phyloP scores from a whole-genome alignment of 768 basidiomycete species.

The Mycena maculata region DNA sequence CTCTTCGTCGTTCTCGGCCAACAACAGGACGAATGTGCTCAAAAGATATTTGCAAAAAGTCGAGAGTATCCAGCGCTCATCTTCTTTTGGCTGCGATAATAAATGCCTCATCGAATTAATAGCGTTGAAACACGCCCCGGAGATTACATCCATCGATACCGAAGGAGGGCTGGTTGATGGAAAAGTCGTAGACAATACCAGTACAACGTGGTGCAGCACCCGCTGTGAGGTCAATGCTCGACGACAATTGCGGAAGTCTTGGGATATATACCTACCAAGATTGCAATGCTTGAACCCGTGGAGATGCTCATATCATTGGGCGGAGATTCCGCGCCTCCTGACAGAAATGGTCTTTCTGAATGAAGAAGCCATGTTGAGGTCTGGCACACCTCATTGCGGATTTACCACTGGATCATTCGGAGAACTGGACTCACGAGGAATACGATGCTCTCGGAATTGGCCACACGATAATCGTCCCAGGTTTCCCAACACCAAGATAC shows the following conservation, averaged over 20 bases:
- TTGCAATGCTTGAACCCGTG: conserved; percentile 36
- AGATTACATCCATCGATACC: conserved; percentile 39
- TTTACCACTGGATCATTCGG: not conserved
- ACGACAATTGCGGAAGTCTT: not conserved
- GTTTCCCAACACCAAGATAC: conserved; percentile 74
- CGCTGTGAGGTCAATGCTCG: conserved; percentile 35
- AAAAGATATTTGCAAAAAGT: conserved; percentile 44
- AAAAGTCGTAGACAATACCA: conserved; percentile 17
- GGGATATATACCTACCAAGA: conserved; percentile 38
- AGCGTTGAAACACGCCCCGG: conserved; percentile 35
- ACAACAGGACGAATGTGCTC: conserved; percentile 42
- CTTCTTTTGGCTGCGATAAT: not conserved
- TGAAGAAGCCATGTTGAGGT: conserved; percentile 66
- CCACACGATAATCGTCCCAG: conserved; percentile 67
- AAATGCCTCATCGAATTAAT: conserved; percentile 20
- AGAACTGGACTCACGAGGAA: conserved; percentile 54
- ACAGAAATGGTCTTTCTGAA: conserved; percentile 38
- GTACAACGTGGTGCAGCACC: conserved; percentile 40
- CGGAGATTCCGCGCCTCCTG: not conserved
- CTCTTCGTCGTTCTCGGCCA: conserved; percentile 35
- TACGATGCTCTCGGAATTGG: conserved; percentile 61
- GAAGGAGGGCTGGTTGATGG: conserved; percentile 26
- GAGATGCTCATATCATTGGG: conserved; percentile 14
- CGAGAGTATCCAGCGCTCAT: conserved; percentile 31
- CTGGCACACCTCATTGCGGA: conserved; percentile 48